A percentile compares a stretch with the other conserved stretches of the same genome.
Conservation (phyloP, 352 stramenopile species). For the Chloridella minuta region DNA sequence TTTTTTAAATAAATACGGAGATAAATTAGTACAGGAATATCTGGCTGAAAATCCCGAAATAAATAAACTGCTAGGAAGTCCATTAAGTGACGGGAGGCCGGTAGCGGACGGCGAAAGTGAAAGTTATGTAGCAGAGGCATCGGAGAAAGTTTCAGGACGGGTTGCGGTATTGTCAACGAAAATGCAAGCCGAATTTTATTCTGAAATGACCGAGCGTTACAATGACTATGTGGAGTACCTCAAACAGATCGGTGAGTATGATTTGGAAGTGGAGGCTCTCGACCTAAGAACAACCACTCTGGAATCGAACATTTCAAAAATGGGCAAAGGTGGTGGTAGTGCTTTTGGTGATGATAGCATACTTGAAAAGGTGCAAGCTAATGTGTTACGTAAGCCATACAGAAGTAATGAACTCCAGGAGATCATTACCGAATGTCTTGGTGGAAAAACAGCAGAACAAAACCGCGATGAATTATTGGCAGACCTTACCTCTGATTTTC, state of each 20-base stretch:
- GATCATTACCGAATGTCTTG: background rate
- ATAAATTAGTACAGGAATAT: background rate
- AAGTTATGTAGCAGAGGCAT: background rate
- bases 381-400: background rate
- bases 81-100: background rate
- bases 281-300: background rate
- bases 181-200: background rate
- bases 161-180: background rate
- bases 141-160: background rate
- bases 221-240: background rate
- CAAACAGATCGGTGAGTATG: background rate
- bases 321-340: background rate
- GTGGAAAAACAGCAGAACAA: background rate
- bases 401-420: background rate
- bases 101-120: background rate
- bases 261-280: background rate
- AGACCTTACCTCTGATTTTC: background rate
- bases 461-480: background rate
- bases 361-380: background rate
- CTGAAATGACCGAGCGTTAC: background rate
- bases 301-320: background rate
- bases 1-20: constrained; percentile 1
- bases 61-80: background rate
- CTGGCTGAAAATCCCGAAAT: background rate
- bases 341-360: background rate